Percentiles rank a stretch among this genome's conserved stretches.
Evolutionary conservation across 2,329 filamentous ascomycete genomes (phyloP).

Genomic region (Fusarium nelsonii): DNA sequence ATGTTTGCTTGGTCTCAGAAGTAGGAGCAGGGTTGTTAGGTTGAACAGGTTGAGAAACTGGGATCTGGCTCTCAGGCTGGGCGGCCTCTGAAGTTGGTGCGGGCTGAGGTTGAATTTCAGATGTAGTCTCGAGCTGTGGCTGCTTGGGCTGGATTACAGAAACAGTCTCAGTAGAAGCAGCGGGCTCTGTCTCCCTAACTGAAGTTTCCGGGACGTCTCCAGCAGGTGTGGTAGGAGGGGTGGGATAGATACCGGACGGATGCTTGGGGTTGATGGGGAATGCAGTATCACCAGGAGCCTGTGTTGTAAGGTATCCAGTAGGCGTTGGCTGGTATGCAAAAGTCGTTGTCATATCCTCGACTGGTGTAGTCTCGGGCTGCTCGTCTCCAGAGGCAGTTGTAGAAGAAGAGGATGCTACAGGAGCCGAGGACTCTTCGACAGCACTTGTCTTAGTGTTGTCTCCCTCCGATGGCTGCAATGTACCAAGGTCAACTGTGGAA

Average conservation of each 20-base stretch:
- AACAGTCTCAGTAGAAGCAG: slow-evolving; percentile 32
- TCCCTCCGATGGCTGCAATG: slow-evolving; percentile 34
- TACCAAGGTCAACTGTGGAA: slow-evolving; percentile 45
- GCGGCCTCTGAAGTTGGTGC: slow-evolving; percentile 24
- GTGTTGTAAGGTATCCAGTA: slow-evolving; percentile 20
- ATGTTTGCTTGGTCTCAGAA: slow-evolving; percentile 22
- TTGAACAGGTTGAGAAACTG: slow-evolving; percentile 26
- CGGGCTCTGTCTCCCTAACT: slow-evolving; percentile 6
- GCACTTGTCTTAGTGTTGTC: slow-evolving; percentile 15
- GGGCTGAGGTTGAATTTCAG: slow-evolving; percentile 20
- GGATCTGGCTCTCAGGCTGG: slow-evolving; percentile 15
- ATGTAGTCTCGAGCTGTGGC: slow-evolving; percentile 18
- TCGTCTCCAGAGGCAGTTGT: slow-evolving; percentile 6
- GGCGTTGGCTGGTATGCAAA: slow-evolving; percentile 19
- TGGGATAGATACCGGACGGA: slow-evolving; percentile 14
- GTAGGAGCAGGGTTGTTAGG: slow-evolving; percentile 17
- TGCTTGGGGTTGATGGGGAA: slow-evolving; percentile 21
- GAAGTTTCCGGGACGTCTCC: slow-evolving; percentile 13
- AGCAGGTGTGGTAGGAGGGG: slow-evolving; percentile 2
- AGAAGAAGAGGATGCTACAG: slow-evolving; percentile 17
- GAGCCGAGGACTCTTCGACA: slow-evolving; percentile 26
- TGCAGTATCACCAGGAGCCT: slow-evolving; percentile 16
- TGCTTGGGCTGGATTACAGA: slow-evolving; percentile 36
- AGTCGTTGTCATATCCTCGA: slow-evolving; percentile 12
- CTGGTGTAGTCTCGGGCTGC: slow-evolving; percentile 5